Conservation (phyloP, 1,139 yeast genomes). For the Hemisphaericaspora xylofermentans region DNA sequence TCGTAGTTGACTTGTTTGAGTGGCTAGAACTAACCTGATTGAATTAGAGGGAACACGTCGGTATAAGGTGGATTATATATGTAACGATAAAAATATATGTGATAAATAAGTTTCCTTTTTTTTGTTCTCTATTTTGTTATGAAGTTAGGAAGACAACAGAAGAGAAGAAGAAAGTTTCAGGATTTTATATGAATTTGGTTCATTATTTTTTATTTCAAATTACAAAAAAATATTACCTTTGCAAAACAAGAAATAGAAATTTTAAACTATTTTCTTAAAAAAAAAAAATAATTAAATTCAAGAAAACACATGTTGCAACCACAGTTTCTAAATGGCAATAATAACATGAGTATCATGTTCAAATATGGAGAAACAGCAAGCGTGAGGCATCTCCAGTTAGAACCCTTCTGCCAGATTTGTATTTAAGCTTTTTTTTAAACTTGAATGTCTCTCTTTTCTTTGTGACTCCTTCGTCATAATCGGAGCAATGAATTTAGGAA, state of each 20-base stretch:
- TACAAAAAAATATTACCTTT: too few species aligned
- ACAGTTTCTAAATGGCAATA: not conserved
- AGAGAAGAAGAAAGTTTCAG: not conserved
- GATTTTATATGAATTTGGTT: not conserved
- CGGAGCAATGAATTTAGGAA: too few species aligned
- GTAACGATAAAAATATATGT: not conserved
- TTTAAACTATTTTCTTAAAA: not conserved
- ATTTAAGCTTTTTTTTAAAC: too few species aligned
- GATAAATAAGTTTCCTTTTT: not conserved
- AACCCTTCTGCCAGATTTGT: too few species aligned
- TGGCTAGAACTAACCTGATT: too few species aligned
- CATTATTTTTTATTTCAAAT: not conserved
- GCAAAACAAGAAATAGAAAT: not conserved
- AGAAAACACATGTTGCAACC: not conserved
- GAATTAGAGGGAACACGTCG: too few species aligned
- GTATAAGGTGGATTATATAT: not conserved
- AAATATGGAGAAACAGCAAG: not conserved
- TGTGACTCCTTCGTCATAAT: too few species aligned
- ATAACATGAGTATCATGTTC: not conserved
- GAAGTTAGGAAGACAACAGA: not conserved
- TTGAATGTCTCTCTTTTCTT: too few species aligned
- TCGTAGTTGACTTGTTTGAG: too few species aligned
- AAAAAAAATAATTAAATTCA: not conserved
- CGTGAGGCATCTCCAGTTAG: too few species aligned
- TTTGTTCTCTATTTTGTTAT: not conserved